A percentile compares a stretch with the other conserved stretches of the same genome.
These are phyloP conservation scores for Aspergillus niger DNA, from an alignment of 2,329 filamentous ascomycete genomes.

Conservation along the genomic window DNA sequence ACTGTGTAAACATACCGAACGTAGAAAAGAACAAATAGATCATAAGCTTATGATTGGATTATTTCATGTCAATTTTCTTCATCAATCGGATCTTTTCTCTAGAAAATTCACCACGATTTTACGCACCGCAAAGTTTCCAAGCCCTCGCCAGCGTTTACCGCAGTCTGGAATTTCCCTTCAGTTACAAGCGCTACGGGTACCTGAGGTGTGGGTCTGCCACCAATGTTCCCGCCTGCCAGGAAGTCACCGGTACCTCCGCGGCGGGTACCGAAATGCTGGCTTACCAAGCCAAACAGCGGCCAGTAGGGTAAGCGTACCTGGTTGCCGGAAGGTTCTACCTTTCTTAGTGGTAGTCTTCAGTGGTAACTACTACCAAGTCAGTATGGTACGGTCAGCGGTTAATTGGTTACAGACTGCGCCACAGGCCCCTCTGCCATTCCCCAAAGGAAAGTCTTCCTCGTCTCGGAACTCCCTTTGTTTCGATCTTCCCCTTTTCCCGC, in stretches of 20 bases:
- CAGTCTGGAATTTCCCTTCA: background rate
- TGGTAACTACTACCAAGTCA: too few relatives aligned
- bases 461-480: background rate
- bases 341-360: too few relatives aligned
- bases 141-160: background rate
- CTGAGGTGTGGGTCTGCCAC: slow-evolving; percentile 22
- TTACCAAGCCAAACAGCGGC: background rate
- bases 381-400: background rate
- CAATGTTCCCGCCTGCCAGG: slow-evolving; percentile 18
- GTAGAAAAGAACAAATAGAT: too few relatives aligned
- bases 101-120: background rate
- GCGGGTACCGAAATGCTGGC: slow-evolving; percentile 10
- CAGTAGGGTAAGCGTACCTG: background rate
- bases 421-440: slow-evolving; percentile 5
- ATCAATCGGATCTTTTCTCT: background rate
- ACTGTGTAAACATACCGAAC: too few relatives aligned
- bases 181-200: slow-evolving; percentile 23
- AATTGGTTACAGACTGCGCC: background rate
- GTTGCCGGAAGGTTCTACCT: background rate
- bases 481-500: slow-evolving; percentile 1
- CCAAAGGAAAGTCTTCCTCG: background rate
- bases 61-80: too few relatives aligned
- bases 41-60: too few relatives aligned
- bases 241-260: slow-evolving; percentile 18
- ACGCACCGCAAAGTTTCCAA: background rate